Conservation (phyloP, 2,329 filamentous ascomycete genomes). For the Colletotrichum sojae region DNA sequence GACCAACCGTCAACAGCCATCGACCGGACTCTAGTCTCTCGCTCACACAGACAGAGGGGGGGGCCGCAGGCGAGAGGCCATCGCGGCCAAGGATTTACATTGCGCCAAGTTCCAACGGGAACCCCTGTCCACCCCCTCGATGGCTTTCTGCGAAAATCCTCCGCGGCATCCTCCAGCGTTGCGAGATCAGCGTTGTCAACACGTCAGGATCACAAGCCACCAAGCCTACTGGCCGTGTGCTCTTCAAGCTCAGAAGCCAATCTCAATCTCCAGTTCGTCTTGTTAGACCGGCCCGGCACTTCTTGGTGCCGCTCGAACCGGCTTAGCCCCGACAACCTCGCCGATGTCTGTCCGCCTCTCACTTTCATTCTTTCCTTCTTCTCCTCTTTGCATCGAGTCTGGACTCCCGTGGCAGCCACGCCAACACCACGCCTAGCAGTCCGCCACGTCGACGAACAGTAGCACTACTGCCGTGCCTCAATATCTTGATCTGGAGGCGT, state of each 20-base stretch:
- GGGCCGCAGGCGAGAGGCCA: neutral
- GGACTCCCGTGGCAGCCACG: conserved; percentile 17
- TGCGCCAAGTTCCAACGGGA: neutral
- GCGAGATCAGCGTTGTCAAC: conserved; percentile 39
- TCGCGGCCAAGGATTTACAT: conserved; percentile 6
- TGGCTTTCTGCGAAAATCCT: conserved; percentile 29
- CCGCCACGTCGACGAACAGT: neutral
- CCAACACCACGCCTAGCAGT: neutral
- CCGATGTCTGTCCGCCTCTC: neutral
- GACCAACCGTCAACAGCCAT: neutral
- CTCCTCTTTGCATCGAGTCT: neutral
- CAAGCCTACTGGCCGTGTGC: conserved; percentile 24
- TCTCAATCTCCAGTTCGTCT: conserved; percentile 34
- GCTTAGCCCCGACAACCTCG: conserved; percentile 21
- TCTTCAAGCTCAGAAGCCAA: conserved; percentile 38
- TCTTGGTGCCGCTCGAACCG: conserved; percentile 30
- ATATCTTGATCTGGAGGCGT: neutral
- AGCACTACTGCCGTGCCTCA: conserved; percentile 1
- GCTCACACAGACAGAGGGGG: neutral
- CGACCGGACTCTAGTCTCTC: neutral
- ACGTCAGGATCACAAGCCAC: conserved; percentile 36
- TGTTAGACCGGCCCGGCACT: conserved; percentile 27
- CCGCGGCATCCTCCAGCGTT: conserved; percentile 31
- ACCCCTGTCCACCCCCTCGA: conserved; percentile 11
- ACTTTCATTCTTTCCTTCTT: conserved; percentile 7